Percentiles rank a stretch among this genome's conserved stretches.
phyloP scores from a whole-genome alignment of 2,329 filamentous ascomycete genomes.

The Escovopsis weberi region DNA sequence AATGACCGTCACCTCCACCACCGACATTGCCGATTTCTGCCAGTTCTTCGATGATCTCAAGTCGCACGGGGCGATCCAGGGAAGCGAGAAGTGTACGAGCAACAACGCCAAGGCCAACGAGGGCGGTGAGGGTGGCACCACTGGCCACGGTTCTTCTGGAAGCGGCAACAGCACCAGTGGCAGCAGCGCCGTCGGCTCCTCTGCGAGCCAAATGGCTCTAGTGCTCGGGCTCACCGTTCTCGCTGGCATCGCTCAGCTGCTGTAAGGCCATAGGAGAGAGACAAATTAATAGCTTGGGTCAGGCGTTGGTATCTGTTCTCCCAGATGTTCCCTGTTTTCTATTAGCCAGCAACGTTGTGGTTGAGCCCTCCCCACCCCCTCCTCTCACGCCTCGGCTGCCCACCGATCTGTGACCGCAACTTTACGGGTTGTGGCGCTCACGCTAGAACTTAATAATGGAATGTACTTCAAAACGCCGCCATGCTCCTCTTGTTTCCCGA shows the following conservation, averaged over 20 bases:
- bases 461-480: conserved; percentile 17
- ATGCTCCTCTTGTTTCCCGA: conserved; percentile 3
- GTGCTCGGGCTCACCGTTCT: conserved; percentile 32
- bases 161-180: conserved; percentile 13
- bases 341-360: conserved; percentile 20
- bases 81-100: conserved; percentile 32
- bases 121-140: conserved; percentile 20
- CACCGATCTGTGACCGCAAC: conserved; percentile 4
- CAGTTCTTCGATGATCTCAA: conserved; percentile 32
- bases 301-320: conserved; percentile 22
- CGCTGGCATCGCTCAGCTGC: conserved; percentile 33
- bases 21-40: conserved; percentile 42
- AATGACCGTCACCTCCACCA: conserved; percentile 54
- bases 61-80: conserved; percentile 26
- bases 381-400: conserved; percentile 5
- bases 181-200: conserved; percentile 27
- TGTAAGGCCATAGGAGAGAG: conserved; percentile 26
- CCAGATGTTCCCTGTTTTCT: conserved; percentile 19
- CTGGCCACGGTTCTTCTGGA: conserved; percentile 15
- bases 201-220: conserved; percentile 30
- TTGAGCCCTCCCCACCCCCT: conserved; percentile 13
- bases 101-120: conserved; percentile 39
- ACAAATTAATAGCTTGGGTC: conserved; percentile 16
- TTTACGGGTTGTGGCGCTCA: conserved; percentile 14
- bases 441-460: conserved; percentile 31